Evolutionary conservation across 2,329 filamentous ascomycete genomes (phyloP), one percentile per base, ranked within the genome.

Genomic region (Xylaria sp.): DNA sequence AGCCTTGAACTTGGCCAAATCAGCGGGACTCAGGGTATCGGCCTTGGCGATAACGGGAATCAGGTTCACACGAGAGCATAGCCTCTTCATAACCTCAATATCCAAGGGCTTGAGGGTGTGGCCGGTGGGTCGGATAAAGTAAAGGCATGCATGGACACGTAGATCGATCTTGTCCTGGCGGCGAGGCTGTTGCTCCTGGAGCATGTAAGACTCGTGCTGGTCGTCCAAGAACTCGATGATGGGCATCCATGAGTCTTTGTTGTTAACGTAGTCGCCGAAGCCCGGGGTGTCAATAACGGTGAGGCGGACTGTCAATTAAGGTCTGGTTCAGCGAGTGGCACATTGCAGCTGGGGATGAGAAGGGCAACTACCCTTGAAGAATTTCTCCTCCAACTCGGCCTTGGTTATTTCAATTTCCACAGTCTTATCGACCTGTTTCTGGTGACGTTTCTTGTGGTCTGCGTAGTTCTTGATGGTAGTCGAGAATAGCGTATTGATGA

Each of bases 391-490:
- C 73, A 99, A 87, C 87, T 99, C 96, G 69, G 96, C 96, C 89
- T 99, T 99, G 83, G 96, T 99, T 81, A 99, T 99, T 84, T 99
- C 96, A 77, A 99, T 99, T 87, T 99, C 97, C 74, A 99, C 96
- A 12, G 96, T 99, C 90, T 98, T 98, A 87, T 99, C 96, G 76
- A 98, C 90, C 87, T 99, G 96, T 90, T 99, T 99, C 85, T 96
- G 93, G 84, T 99, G 96, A 81, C 96, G 93, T 84, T 94, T 93
- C 89, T 97, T 97, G 90, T 99, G 95, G 84, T 99, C 96, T 89
- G 96, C 96, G 84, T 99, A 99, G 89, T 98, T 99, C 89, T 99
- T 99, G 90, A 99, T 99, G 78, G 96, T 99, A 75, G 97, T 99
- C 73, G 96, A 99, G 89, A 99, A 99, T 71, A 99, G 91, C 70